These are phyloP conservation scores for Penicillium pulvis DNA, from an alignment of 495 filamentous ascomycete species.

Conservation along the genomic window DNA sequence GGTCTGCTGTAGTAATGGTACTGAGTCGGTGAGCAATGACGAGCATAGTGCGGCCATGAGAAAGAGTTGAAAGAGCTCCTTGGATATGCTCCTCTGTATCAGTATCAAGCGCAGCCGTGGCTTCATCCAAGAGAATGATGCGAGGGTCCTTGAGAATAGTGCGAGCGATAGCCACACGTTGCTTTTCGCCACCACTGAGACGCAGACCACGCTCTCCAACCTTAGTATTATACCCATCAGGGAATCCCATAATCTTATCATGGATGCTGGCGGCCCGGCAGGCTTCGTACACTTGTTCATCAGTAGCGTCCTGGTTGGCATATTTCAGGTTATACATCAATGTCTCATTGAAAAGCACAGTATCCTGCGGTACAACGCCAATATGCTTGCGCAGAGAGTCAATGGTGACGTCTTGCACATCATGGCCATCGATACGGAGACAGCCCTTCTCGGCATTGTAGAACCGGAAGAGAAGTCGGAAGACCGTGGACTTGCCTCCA, in stretches of 20 bases:
- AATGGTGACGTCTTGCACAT: conserved; percentile 85
- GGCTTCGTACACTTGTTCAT: conserved; percentile 87
- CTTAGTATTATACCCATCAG: conserved; percentile 87
- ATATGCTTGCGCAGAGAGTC: conserved; percentile 89
- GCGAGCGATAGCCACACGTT: conserved; percentile 93
- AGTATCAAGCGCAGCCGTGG: conserved; percentile 91
- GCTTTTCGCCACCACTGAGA: conserved; percentile 93
- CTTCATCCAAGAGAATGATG: conserved; percentile 95
- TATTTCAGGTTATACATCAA: conserved; percentile 98
- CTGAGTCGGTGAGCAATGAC: conserved; percentile 88
- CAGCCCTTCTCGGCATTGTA: conserved; percentile 79
- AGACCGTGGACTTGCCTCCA: conserved; percentile 96
- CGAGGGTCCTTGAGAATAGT: conserved; percentile 95
- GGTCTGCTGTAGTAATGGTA: conserved; percentile 92
- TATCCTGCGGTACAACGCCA: conserved; percentile 96
- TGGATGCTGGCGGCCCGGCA: conserved; percentile 93
- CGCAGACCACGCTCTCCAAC: conserved; percentile 94
- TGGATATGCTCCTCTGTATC: conserved; percentile 98
- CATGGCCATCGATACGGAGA: conserved; percentile 80
- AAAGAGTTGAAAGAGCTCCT: conserved; percentile 74
- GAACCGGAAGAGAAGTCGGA: conserved; percentile 92
- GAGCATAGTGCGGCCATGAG: conserved; percentile 80
- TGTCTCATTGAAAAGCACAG: conserved; percentile 93
- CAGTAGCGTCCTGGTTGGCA: conserved; percentile 80
- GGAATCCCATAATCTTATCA: conserved; percentile 91